Evolutionary conservation across 805 yeast genomes (phyloP).

Genomic region (Kluyveromyces nonfermentans): DNA sequence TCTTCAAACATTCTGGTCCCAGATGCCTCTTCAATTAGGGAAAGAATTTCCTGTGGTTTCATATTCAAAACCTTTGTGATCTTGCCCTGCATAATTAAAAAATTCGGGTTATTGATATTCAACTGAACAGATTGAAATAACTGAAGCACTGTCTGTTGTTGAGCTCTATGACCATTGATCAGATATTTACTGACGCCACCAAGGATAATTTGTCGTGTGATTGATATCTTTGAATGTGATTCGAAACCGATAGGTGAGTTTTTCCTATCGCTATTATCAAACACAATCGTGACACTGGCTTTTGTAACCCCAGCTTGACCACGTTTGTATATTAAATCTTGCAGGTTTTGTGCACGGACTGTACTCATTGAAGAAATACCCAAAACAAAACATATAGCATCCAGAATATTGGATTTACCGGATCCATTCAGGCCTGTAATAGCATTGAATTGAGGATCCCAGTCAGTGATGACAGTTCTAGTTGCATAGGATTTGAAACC

Average conservation of each 20-base stretch:
- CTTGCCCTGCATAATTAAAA: conserved; percentile 96
- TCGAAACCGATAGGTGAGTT: conserved; percentile 86
- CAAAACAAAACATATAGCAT: conserved; percentile 95
- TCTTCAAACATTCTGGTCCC: conserved; percentile 96
- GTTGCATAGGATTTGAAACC: conserved; percentile 98
- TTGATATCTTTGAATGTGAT: conserved; percentile 66
- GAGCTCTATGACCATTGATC: conserved; percentile 94
- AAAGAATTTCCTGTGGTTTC: conserved; percentile 85
- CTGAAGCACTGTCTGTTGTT: conserved; percentile 83
- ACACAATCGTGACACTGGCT: conserved; percentile 93
- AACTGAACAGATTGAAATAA: conserved; percentile 91
- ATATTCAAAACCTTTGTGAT: conserved; percentile 94
- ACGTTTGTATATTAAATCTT: conserved; percentile 89
- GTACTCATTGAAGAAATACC: conserved; percentile 94
- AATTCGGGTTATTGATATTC: conserved; percentile 94
- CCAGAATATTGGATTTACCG: conserved; percentile 92
- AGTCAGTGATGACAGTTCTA: conserved; percentile 85
- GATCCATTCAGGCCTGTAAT: conserved; percentile 97
- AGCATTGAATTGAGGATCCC: conserved; percentile 97
- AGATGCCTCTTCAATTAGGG: conserved; percentile 95
- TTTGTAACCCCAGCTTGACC: conserved; percentile 98
- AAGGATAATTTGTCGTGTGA: conserved; percentile 80
- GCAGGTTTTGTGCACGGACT: conserved; percentile 86
- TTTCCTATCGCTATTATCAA: conserved; percentile 70
- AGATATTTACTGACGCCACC: conserved; percentile 91